phyloP scores from a whole-genome alignment of 2,329 filamentous ascomycete genomes.

The Cladophialophora chaetospira region DNA sequence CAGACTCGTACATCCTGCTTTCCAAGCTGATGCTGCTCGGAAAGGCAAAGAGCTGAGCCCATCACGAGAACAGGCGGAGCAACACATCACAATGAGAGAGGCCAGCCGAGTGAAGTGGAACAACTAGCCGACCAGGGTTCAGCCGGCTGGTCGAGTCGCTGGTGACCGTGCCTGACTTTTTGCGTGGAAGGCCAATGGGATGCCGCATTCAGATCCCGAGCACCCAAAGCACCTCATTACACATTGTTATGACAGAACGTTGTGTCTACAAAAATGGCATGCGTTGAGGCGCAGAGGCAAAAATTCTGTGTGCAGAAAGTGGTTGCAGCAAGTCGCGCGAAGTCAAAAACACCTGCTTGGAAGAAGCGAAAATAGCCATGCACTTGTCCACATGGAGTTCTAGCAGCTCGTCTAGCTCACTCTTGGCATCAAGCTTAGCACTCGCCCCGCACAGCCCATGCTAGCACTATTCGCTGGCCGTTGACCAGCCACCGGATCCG shows the following conservation, averaged over 20 bases:
- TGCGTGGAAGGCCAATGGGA: not conserved
- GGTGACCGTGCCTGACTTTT: not conserved
- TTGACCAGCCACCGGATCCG: not conserved
- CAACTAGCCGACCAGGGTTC: not conserved
- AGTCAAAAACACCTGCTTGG: constrained; percentile 5
- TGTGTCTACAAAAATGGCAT: not conserved
- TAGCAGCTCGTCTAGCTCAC: no score
- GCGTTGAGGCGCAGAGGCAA: no score
- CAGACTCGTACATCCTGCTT: no score
- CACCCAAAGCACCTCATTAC: not conserved
- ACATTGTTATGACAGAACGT: not conserved
- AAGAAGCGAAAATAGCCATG: constrained; percentile 5
- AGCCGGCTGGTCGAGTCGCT: not conserved
- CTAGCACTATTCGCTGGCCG: not conserved
- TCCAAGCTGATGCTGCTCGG: no score
- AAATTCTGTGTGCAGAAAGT: constrained; percentile 1
- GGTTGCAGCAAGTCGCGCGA: not conserved
- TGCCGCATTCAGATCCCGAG: not conserved
- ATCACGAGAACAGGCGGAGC: no score
- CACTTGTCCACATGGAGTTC: not conserved
- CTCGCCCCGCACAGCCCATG: not conserved
- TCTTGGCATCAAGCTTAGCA: not conserved
- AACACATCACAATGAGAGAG: no score
- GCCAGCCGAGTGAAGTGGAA: not conserved
- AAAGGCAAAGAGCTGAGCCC: no score